phyloP scores from a whole-genome alignment of 306 rosid genomes.

The Castanea sativa region DNA sequence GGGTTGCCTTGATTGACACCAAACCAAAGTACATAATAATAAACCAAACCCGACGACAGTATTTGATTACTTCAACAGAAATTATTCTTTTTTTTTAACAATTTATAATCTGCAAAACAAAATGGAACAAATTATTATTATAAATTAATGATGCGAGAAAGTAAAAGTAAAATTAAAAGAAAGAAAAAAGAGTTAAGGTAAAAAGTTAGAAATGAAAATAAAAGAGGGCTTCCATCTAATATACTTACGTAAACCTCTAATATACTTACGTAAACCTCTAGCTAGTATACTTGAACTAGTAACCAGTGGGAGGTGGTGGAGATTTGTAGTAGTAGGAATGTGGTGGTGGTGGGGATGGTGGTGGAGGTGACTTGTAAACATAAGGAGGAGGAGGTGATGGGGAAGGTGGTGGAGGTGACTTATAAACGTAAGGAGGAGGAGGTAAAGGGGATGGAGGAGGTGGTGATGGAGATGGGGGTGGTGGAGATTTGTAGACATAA shows the following conservation, averaged over 20 bases:
- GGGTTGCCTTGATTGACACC: background rate
- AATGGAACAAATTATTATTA: background rate
- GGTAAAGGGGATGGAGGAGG: background rate
- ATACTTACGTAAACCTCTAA: slow-evolving; percentile 10
- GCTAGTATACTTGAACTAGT: background rate
- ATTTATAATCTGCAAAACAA: slow-evolving; percentile 12
- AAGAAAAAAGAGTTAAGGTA: background rate
- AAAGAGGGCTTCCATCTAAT: background rate
- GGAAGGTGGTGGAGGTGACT: too few species aligned
- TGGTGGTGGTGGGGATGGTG: background rate
- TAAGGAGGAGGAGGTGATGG: background rate
- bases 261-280: slow-evolving; percentile 10
- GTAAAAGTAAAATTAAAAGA: too few species aligned
- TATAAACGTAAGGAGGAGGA: too few species aligned
- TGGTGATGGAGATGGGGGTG: background rate
- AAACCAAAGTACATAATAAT: background rate
- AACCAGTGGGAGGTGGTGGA: slow-evolving; percentile 11
- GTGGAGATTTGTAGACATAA: background rate
- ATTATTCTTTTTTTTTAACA: background rate
- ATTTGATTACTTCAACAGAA: slow-evolving; percentile 1
- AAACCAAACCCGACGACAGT: background rate
- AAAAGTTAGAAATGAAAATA: background rate
- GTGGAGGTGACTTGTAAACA: background rate
- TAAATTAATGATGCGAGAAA: background rate
- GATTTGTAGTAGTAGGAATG: background rate